These are phyloP conservation scores for Fusarium graminum DNA, from an alignment of 2,329 filamentous ascomycete species.

Conservation along the genomic window DNA sequence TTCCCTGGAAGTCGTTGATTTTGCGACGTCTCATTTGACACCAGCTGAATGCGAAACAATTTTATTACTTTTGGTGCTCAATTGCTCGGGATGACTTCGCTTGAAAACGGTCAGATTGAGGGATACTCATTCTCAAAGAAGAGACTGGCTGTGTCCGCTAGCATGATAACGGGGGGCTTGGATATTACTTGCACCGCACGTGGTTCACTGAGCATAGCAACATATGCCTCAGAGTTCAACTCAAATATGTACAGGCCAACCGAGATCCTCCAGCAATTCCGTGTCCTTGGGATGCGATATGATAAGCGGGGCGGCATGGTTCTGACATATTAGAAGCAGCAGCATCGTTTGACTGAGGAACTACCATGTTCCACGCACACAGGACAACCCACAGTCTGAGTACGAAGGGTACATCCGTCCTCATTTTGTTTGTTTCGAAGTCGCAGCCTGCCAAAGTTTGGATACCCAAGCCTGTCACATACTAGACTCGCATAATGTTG, in stretches of 20 bases:
- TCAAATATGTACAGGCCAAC: slow-evolving; percentile 19
- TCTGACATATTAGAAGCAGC: slow-evolving; percentile 27
- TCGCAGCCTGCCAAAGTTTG: slow-evolving; percentile 2
- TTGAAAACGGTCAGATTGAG: slow-evolving; percentile 5
- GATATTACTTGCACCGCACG: background rate
- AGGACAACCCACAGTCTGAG: slow-evolving; percentile 7
- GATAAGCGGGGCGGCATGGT: slow-evolving; percentile 30
- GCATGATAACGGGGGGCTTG: background rate
- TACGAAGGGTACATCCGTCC: slow-evolving; percentile 1
- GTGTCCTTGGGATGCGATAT: slow-evolving; percentile 36
- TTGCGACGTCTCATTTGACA: slow-evolving; percentile 40
- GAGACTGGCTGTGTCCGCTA: background rate
- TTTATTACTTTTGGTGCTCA: slow-evolving; percentile 24
- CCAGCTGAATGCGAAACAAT: slow-evolving; percentile 45
- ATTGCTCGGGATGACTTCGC: slow-evolving; percentile 11
- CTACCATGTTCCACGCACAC: slow-evolving; percentile 19
- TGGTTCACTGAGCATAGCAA: slow-evolving; percentile 4
- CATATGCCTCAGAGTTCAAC: slow-evolving; percentile 12
- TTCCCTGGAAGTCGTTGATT: slow-evolving; percentile 31
- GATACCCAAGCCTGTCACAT: slow-evolving; percentile 1
- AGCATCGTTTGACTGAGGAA: slow-evolving; percentile 31
- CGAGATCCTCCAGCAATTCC: slow-evolving; percentile 35
- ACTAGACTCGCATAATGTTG: slow-evolving; percentile 10
- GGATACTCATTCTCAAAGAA: background rate
- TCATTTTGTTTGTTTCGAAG: background rate